These are phyloP conservation scores for Fusarium sp. DNA, from an alignment of 2,329 filamentous ascomycete genomes.

Conservation along the genomic window DNA sequence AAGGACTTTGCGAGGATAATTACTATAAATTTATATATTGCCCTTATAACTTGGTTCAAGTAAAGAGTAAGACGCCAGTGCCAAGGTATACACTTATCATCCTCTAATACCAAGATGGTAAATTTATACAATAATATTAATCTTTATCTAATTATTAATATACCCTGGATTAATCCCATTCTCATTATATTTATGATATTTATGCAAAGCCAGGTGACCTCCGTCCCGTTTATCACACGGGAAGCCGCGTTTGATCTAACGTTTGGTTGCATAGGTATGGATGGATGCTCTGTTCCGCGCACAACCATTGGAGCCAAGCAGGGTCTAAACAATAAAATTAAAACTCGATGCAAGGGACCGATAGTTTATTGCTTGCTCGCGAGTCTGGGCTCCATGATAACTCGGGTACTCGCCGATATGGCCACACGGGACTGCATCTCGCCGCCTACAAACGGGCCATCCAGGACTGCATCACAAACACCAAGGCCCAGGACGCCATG, in stretches of 20 bases:
- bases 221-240: background rate
- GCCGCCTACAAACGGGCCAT: background rate
- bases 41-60: background rate
- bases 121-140: background rate
- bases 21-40: background rate
- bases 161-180: background rate
- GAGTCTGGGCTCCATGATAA: background rate
- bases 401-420: background rate
- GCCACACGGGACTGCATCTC: background rate
- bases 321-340: background rate
- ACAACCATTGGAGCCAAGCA: background rate
- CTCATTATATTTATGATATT: background rate
- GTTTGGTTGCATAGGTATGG: background rate
- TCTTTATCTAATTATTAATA: background rate
- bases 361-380: background rate
- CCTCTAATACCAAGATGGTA: background rate
- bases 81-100: background rate
- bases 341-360: background rate
- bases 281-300: too few species aligned
- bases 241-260: background rate
- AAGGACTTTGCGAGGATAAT: background rate
- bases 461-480: background rate
- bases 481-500: background rate
- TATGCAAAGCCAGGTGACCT: background rate
- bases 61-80: background rate